phyloP scores from a whole-genome alignment of 352 stramenopile genomes.

The Phytopythium montanum region DNA sequence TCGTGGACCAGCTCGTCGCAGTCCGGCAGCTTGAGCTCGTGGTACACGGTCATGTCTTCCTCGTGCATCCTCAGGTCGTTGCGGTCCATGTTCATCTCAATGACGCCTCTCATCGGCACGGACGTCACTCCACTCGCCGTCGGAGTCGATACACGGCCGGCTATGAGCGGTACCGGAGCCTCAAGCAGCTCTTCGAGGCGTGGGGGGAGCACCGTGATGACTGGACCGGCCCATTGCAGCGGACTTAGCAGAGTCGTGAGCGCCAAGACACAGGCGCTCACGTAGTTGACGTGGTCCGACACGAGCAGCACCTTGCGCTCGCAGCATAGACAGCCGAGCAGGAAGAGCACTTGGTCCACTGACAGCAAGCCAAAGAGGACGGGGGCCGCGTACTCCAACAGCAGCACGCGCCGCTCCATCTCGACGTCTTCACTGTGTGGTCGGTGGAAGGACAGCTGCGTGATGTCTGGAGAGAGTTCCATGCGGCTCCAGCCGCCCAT shows the following conservation, averaged over 20 bases:
- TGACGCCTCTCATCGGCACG: constrained; percentile 59
- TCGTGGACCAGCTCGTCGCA: constrained; percentile 73
- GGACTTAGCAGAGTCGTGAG: constrained; percentile 66
- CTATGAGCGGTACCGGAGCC: constrained; percentile 72
- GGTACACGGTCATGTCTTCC: constrained; percentile 65
- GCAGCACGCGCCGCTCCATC: constrained; percentile 51
- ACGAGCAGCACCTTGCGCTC: constrained; percentile 78
- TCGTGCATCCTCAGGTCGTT: constrained; percentile 76
- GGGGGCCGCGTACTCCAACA: constrained; percentile 71
- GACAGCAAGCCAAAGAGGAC: constrained; percentile 70
- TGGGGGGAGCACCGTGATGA: constrained; percentile 70
- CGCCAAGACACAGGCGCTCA: constrained; percentile 72
- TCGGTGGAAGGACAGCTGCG: constrained; percentile 69
- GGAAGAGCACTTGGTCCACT: constrained; percentile 74
- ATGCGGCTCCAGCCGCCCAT: constrained; percentile 80
- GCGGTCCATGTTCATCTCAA: constrained; percentile 82
- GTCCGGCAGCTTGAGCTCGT: constrained; percentile 72
- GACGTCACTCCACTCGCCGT: constrained; percentile 33
- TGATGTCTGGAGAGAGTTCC: constrained; percentile 48
- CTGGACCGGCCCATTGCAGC: constrained; percentile 70
- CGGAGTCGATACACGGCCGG: constrained; percentile 62
- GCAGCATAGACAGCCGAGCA: constrained; percentile 71
- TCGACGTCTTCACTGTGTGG: constrained; percentile 57
- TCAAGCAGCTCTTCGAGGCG: constrained; percentile 70
- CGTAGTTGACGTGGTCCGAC: constrained; percentile 68